Evolutionary conservation across 441 rosid species (phyloP), one percentile per base, ranked within the genome.

Genomic region (Kokia cookei): DNA sequence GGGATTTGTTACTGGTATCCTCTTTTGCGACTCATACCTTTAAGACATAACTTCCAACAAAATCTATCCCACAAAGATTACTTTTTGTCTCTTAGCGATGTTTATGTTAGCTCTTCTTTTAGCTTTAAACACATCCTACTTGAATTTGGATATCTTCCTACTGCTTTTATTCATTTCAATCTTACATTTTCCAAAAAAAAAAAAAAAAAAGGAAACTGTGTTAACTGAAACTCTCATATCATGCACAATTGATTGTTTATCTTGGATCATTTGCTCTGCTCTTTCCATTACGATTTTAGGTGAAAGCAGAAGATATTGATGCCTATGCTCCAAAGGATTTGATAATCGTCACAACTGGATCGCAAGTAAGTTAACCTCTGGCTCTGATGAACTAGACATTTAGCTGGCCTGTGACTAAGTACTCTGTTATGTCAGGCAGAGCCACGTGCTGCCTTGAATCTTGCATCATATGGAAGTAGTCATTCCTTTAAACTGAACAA

Each of bases 391-490:
- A n/a, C 58, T 29, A n/a, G 58, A 24, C 40, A 74, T 64, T 63
- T 62, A 71, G 73, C 76, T 79, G 40, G 79, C 76, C 67, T 77
- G 79, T 77, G 74, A 84, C 77, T 67, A 4, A 72, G 62, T 74
- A 63, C 73, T 66, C 63, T 72, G 9, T 50, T 65, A 79, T 80
- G 84, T 85, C 95, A 95, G 99, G 99, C 99, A 90, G 98, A 95
- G 83, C 98, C 98, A 76, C 98, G 93, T 13, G 97, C 96, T 60
- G 97, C 99, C 69, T 80, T 95, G 84, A 95, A 93, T 89, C 97
- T 93, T 80, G 98, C 98, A 68, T 95, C 99, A 19, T 93, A 86
- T 84, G 99, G 99, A 74, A 85, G 89, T 73, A 91, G 98, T 81
- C 92, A 89, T 77, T 83, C 96, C 54, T 87, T 95, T 83, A 95